These are phyloP conservation scores for Zygosaccharomyces sapae DNA, from an alignment of 1,139 yeast genomes.

Conservation along the genomic window DNA sequence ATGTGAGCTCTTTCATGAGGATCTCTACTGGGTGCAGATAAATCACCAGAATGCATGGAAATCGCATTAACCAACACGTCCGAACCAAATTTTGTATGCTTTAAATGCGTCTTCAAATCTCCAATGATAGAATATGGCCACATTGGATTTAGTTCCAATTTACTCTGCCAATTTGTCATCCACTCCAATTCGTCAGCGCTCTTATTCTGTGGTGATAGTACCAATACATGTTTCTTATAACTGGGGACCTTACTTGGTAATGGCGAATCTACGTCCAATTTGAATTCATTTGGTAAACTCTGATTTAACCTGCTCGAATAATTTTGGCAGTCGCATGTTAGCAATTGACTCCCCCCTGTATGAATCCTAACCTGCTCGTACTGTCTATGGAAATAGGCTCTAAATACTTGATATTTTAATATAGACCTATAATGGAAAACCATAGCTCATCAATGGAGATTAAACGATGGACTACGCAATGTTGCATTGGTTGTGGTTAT, in stretches of 20 bases:
- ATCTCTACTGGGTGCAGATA: conserved; percentile 7
- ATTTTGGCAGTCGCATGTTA: conserved; percentile 14
- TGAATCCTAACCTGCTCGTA: conserved; percentile 11
- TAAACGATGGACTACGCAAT: not conserved
- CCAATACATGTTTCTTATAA: conserved; percentile 24
- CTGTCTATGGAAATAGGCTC: conserved; percentile 13
- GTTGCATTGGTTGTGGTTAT: not conserved
- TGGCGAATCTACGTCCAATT: conserved; percentile 13
- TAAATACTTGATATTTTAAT: conserved; percentile 3
- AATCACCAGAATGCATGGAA: conserved; percentile 14
- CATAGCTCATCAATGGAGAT: not conserved
- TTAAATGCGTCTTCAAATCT: conserved; percentile 15
- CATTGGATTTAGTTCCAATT: conserved; percentile 19
- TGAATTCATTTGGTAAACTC: conserved; percentile 11
- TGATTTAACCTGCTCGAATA: conserved; percentile 15
- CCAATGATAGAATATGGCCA: conserved; percentile 23
- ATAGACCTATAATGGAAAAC: not conserved
- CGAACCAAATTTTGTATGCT: conserved; percentile 13
- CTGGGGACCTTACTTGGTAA: conserved; percentile 20
- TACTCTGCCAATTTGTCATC: conserved; percentile 22
- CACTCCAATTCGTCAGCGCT: conserved; percentile 16
- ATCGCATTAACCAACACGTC: conserved; percentile 24
- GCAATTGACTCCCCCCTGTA: conserved; percentile 1
- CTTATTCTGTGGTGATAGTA: conserved; percentile 20
- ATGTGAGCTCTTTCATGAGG: conserved; percentile 14